Percentiles rank a stretch among this genome's conserved stretches.
Conservation (phyloP, 345 rosid genomes). For the Linum trigynum region DNA sequence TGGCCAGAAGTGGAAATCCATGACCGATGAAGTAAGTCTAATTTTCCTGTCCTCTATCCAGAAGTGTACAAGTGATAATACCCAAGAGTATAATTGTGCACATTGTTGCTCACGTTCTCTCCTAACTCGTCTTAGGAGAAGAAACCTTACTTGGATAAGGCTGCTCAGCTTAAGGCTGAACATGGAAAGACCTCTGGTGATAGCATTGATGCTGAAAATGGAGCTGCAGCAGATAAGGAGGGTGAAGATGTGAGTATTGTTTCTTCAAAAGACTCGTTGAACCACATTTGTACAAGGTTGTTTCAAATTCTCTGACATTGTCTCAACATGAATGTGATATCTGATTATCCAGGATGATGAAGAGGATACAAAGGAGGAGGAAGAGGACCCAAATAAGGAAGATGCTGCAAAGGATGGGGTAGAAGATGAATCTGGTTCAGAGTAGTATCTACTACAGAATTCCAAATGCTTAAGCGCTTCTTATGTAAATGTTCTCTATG, state of each 20-base stretch:
- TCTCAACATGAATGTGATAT: not conserved
- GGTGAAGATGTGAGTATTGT: conserved; percentile 16
- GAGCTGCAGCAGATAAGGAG: not conserved
- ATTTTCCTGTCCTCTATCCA: not conserved
- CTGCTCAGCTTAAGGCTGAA: conserved; percentile 65
- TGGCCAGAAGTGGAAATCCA: conserved; percentile 74
- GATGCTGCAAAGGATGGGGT: conserved; percentile 23
- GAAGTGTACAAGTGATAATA: not conserved
- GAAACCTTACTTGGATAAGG: conserved; percentile 57
- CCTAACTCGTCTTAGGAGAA: conserved; percentile 40
- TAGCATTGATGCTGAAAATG: conserved; percentile 21
- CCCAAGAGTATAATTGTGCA: not conserved
- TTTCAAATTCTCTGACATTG: not conserved
- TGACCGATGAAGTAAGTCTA: conserved; percentile 65
- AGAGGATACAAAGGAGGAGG: conserved; percentile 26
- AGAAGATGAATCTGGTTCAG: conserved; percentile 27
- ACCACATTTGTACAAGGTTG: no score
- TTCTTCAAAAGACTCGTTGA: no score
- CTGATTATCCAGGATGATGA: conserved; percentile 33
- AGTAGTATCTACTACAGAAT: not conserved
- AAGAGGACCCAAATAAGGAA: conserved; percentile 21
- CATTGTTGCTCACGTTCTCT: not conserved
- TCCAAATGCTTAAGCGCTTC: not conserved
- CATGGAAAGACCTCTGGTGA: conserved; percentile 36
- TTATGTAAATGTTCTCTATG: not conserved